Base-by-base conservation (phyloP, 805 yeast species). In the Wickerhamomyces hampshirensis region DNA sequence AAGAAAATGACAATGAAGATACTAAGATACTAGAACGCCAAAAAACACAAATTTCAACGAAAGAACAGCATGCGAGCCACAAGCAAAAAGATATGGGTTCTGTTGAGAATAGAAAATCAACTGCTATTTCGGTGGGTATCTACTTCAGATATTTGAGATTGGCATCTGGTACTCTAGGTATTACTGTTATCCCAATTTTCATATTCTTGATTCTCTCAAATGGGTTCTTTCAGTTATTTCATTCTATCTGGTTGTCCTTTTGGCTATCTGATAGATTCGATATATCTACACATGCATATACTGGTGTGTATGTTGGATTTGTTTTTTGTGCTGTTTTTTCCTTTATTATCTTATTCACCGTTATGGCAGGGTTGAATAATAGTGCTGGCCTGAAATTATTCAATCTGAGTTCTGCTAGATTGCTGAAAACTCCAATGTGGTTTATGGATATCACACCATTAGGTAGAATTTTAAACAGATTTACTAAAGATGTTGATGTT, bases 381-480 rank as follows among this genome's bases (percentile, higher is more conserved):
- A 61, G 53, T 34, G 78, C 88, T 5, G 72, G 84, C 12, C 66
- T 64, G 32, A 56, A 47, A 18, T 63, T 85, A 51, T 84, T 83
- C 53, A 65, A 79, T 26, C 37, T 50, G 37, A 84, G 89, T 6
- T 66, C 78, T 15, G 53, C 67, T 23, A 68, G 65, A 23, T 62
- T 86, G 15, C 63, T 86, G 44, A 76, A 75, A 39, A 77, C 89
- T 2, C 94, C 94, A 33, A 84, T 85, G 89, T 63, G 80, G 10
- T 87, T 77, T 52, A 77, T 85, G 69, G 95, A 87, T 56, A 73
- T 85, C 10, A 82, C 93, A 0, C 96, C 95, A 5, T 68, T 84
- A 62, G 95, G 96, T 4, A 70, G 95, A 50, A 82, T 86, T 40
- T 63, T 87, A 56, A 86, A 84, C 60, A 66, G 95, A 48, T 86